Evolutionary conservation across 2,329 filamentous ascomycete genomes (phyloP), one percentile per base, ranked within the genome.

Genomic region (Sphaerulina vaccinii): DNA sequence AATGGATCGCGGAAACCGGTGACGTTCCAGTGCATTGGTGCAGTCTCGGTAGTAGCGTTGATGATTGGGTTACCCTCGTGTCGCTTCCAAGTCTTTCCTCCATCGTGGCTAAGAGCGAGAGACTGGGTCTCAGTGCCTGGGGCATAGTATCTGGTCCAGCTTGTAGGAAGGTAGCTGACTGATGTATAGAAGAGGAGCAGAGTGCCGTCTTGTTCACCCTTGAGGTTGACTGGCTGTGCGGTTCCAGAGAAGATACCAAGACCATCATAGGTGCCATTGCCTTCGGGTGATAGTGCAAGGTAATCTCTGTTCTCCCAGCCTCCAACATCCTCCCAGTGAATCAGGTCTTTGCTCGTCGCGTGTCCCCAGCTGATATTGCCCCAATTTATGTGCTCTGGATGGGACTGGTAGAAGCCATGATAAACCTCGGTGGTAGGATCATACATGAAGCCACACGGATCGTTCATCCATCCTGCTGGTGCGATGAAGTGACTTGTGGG

Each of bases 211-310:
- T 69, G 60, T 51, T 76, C 70, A 24, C 76, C 77, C 3, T 71
- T 57, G 0, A 76, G 62, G 10, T 78, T 78, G 6, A 77, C 73
- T 1, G 78, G 74, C 54, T 75, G 72, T 3, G 72, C 70, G 32
- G 75, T 77, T 3, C 79, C 79, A 3, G 74, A 77, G 62, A 81
- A 81, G 24, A 80, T 75, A 1, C 78, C 78, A 10, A 79, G 67
- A 1, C 73, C 69, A 51, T 81, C 75, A 59, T 80, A 80, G 6
- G 67, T 65, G 35, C 68, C 68, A 49, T 69, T 66, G 49, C 71
- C 73, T 11, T 68, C 68, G 6, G 73, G 72, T 4, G 67, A 70
- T 6, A 77, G 18, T 51, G 68, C 58, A 56, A 71, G 40, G 51
- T 76, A 61, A 29, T 73, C 64, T 19, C 65, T 68, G 27, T 71